Evolutionary conservation across 2,329 filamentous ascomycete genomes (phyloP).

Genomic region (Cytospora schulzeri): DNA sequence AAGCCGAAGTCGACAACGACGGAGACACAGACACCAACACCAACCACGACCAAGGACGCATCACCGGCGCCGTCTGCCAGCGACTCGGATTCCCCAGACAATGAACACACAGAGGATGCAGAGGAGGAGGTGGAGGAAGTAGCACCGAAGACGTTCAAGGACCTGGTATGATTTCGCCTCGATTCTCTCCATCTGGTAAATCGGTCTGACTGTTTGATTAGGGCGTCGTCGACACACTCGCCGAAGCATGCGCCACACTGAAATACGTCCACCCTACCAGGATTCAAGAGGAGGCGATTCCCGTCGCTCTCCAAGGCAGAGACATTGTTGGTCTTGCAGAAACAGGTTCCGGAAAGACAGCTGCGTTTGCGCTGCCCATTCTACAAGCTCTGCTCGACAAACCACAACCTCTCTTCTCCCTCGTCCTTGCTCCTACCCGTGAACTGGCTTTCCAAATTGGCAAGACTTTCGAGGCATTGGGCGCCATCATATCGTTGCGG

Average conservation of each 20-base stretch:
- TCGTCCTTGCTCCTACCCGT: constrained; percentile 88
- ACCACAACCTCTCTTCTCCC: constrained; percentile 81
- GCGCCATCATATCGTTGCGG: constrained; percentile 83
- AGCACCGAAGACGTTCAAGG: constrained; percentile 64
- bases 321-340: constrained; percentile 93
- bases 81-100: constrained; percentile 30
- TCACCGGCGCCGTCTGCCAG: constrained; percentile 25
- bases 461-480: constrained; percentile 83
- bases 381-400: constrained; percentile 88
- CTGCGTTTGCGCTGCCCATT: constrained; percentile 90
- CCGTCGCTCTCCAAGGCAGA: constrained; percentile 72
- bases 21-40: constrained; percentile 24
- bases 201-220: constrained; percentile 33
- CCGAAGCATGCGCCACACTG: constrained; percentile 81
- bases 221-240: constrained; percentile 84
- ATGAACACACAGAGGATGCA: constrained; percentile 32
- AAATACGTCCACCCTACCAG: constrained; percentile 86
- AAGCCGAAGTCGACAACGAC: constrained; percentile 24
- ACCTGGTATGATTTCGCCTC: constrained; percentile 50
- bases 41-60: constrained; percentile 18
- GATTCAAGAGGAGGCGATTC: constrained; percentile 86
- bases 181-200: background rate
- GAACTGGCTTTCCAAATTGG: constrained; percentile 93
- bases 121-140: constrained; percentile 31
- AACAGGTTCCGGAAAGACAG: constrained; percentile 94